Base-by-base conservation (phyloP, 208 protist species). In the Novymonas esmeraldas region DNA sequence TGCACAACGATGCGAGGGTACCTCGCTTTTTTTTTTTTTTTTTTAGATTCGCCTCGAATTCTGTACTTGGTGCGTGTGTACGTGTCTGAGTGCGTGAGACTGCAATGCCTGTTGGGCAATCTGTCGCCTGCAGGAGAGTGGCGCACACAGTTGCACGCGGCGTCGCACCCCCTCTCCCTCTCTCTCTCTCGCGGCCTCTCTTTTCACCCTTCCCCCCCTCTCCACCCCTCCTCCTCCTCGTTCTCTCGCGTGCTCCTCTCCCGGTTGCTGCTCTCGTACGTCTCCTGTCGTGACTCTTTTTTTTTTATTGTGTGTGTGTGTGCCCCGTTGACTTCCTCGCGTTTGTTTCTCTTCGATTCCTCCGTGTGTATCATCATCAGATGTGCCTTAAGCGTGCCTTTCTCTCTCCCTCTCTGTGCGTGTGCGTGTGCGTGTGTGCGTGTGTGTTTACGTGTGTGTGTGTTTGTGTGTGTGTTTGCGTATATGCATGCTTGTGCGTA, bases 381-480 rank as follows among this genome's bases (percentile, higher is more conserved):
- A n/a, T n/a, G n/a, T n/a, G n/a, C n/a, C n/a, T n/a, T n/a, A 14
- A 31, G 49, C 1, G 11, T 3, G 28, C 1, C 18, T 14, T 42
- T 16, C 0, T 7, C 20, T 44, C 20, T 26, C 34, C 31, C 52
- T 50, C 45, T 26, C 45, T 26, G n/a, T 58, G 10, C 38, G 28
- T 2, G 14, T 55, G 1, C 28, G 11, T 55, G n/a, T 24, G 14
- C 13, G 33, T 28, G 51, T 2, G 10, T 24, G 31, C 34, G 1
- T 39, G 7, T 57, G 18, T 55, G 34, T 56, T 46, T 46, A 24
- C 31, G 6, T 56, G 3, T 48, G 22, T 52, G 2, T 70, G 14
- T 70, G 50, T 64, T 26, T 50, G 48, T 54, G 39, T 51, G 41
- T 61, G 42, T 68, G n/a, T 60, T 60, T 64, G 16, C 16, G 9